phyloP scores from a whole-genome alignment of 164 flowering plant genomes.

The Aristolochia californica region DNA sequence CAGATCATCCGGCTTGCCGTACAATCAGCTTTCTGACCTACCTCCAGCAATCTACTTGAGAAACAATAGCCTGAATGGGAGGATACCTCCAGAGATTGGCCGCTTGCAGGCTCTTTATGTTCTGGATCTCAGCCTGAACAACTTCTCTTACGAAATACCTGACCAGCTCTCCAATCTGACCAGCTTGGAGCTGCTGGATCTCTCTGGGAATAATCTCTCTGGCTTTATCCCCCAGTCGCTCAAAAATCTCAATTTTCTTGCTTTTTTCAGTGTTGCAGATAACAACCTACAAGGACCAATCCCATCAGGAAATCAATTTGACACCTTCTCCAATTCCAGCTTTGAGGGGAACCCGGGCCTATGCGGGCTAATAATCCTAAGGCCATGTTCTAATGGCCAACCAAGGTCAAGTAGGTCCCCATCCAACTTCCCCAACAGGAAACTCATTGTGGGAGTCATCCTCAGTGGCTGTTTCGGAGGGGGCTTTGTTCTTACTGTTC shows the following conservation, averaged over 20 bases:
- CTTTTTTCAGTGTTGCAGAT: constrained; percentile 45
- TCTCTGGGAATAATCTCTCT: constrained; percentile 42
- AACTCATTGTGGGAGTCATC: constrained; percentile 6
- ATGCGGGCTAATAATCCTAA: constrained; percentile 18
- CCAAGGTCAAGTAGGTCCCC: neutral
- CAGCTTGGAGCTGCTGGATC: constrained; percentile 42
- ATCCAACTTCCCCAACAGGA: constrained; percentile 1
- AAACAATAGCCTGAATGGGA: constrained; percentile 40
- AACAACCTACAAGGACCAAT: constrained; percentile 51
- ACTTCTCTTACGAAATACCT: constrained; percentile 48
- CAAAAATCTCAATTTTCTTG: constrained; percentile 38
- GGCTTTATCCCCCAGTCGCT: constrained; percentile 54
- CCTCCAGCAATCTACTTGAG: constrained; percentile 50
- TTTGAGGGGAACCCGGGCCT: constrained; percentile 46
- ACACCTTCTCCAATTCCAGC: constrained; percentile 38
- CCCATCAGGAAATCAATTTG: constrained; percentile 59
- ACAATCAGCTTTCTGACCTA: constrained; percentile 45
- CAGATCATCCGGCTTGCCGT: constrained; percentile 35
- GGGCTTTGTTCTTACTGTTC: constrained; percentile 1
- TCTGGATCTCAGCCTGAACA: constrained; percentile 45
- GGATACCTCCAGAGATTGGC: constrained; percentile 48
- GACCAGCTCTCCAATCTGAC: constrained; percentile 39
- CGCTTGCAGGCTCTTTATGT: constrained; percentile 33
- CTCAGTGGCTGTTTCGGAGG: constrained; percentile 8
- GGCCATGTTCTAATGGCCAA: constrained; percentile 18